A percentile compares a stretch with the other conserved stretches of the same genome.
phyloP scores from a whole-genome alignment of 1,284 basidiomycete genomes.

The Malassezia dermatis region DNA sequence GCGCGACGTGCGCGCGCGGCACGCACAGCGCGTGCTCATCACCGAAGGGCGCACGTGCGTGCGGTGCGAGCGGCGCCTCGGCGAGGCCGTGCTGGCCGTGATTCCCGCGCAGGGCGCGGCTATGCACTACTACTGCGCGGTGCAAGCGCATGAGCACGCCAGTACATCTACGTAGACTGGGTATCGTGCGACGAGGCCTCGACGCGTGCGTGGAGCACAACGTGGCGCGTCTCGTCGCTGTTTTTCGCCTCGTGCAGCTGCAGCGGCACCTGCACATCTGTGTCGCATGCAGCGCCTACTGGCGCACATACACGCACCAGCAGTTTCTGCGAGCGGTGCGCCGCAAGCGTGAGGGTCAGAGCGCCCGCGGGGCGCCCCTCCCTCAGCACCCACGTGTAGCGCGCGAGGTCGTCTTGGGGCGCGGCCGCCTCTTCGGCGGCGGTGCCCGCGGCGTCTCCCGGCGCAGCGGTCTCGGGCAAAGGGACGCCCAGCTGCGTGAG shows the following conservation, averaged over 20 bases:
- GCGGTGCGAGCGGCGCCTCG: conserved; percentile 86
- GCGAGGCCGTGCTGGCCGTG: conserved; percentile 86
- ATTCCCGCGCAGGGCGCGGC: conserved; percentile 48
- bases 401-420: conserved; percentile 1
- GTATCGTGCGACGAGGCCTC: conserved; percentile 18
- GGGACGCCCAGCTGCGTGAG: conserved; percentile 50
- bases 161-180: not conserved
- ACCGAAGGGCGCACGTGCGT: conserved; percentile 80
- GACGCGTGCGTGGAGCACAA: conserved; percentile 23
- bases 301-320: conserved; percentile 34
- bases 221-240: conserved; percentile 40
- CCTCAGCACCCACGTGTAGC: conserved; percentile 25
- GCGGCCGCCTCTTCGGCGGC: not conserved
- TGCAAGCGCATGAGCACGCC: not conserved
- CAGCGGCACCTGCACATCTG: conserved; percentile 27
- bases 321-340: conserved; percentile 35
- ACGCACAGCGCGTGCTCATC: conserved; percentile 74
- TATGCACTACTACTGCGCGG: conserved; percentile 40
- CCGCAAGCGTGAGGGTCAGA: conserved; percentile 32
- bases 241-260: conserved; percentile 45
- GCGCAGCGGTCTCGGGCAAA: conserved; percentile 15
- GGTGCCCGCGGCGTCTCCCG: not conserved
- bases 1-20: conserved; percentile 61
- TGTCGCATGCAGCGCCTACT: conserved; percentile 18
- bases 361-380: conserved; percentile 6